A percentile compares a stretch with the other conserved stretches of the same genome.
Conservation (phyloP, 768 basidiomycete genomes). For the Leccinum disarticulatum region DNA sequence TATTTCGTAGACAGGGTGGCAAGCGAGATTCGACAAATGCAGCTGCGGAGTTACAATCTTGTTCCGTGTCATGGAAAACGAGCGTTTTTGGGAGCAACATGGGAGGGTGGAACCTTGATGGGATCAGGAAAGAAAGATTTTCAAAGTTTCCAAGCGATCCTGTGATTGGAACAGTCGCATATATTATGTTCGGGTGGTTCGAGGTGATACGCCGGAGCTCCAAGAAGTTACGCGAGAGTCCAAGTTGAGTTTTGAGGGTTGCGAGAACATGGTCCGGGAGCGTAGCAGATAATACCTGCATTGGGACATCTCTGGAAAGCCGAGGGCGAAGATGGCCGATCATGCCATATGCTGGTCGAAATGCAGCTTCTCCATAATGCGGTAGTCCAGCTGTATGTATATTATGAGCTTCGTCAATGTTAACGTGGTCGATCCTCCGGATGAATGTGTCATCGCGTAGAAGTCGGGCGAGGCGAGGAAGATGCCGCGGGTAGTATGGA, state of each 20-base stretch:
- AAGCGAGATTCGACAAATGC: too few species aligned
- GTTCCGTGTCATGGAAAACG: background rate
- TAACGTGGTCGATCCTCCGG: background rate
- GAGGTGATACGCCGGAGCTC: too few species aligned
- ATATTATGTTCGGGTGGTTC: too few species aligned
- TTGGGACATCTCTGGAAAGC: background rate
- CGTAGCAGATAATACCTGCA: constrained; percentile 6
- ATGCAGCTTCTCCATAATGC: constrained; percentile 3
- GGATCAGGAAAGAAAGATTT: background rate
- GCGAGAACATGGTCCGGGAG: background rate
- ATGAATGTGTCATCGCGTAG: too few species aligned
- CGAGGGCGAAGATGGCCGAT: background rate
- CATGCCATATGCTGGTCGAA: constrained; percentile 1
- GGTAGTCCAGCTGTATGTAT: constrained; percentile 4
- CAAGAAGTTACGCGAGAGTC: too few species aligned
- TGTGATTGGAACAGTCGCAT: background rate
- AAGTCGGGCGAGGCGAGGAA: too few species aligned
- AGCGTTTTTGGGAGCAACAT: background rate
- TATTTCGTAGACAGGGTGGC: too few species aligned
- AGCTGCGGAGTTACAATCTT: background rate
- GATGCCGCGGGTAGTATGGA: too few species aligned
- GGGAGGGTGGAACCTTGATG: background rate
- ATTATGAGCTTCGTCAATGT: constrained; percentile 9
- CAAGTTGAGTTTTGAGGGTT: background rate
- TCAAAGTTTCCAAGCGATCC: background rate